A percentile compares a stretch with the other conserved stretches of the same genome.
Evolutionary conservation across 768 basidiomycete species (phyloP).

Genomic region (Pleurotus citrinopileatus): DNA sequence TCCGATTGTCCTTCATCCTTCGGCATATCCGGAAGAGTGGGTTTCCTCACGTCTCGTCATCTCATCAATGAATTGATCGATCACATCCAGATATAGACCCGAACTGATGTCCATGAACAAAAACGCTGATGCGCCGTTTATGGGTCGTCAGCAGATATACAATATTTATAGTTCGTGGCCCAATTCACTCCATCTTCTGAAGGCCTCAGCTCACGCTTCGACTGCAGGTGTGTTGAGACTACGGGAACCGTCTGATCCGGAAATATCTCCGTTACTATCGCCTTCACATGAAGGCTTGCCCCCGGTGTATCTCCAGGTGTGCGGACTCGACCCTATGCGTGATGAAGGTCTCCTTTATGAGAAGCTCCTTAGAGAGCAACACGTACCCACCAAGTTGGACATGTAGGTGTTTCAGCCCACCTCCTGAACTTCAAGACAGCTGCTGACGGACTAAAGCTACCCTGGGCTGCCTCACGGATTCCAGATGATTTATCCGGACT

Average conservation of each 20-base stretch:
- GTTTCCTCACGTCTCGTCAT: not conserved
- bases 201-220: not conserved
- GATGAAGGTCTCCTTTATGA: conserved; percentile 27
- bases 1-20: conserved; percentile 18
- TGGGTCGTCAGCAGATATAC: conserved; percentile 5
- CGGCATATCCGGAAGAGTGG: conserved; percentile 20
- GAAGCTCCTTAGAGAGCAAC: conserved; percentile 17
- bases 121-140: conserved; percentile 16
- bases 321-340: conserved; percentile 21
- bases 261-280: conserved; percentile 18
- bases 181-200: not conserved
- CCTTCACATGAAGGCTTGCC: conserved; percentile 19
- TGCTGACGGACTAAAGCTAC: conserved; percentile 16
- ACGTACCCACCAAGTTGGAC: conserved; percentile 19
- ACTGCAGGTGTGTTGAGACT: conserved; percentile 5
- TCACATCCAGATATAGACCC: conserved; percentile 13
- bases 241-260: conserved; percentile 1
- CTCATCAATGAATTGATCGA: not conserved
- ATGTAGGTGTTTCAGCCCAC: conserved; percentile 13
- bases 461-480: conserved; percentile 23
- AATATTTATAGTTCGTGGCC: conserved; percentile 5
- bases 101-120: conserved; percentile 19
- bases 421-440: not conserved
- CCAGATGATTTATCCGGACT: conserved; percentile 11
- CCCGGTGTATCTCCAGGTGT: conserved; percentile 21